Conservation (phyloP, 495 filamentous ascomycete genomes). For the Amniculicola lignicola region DNA sequence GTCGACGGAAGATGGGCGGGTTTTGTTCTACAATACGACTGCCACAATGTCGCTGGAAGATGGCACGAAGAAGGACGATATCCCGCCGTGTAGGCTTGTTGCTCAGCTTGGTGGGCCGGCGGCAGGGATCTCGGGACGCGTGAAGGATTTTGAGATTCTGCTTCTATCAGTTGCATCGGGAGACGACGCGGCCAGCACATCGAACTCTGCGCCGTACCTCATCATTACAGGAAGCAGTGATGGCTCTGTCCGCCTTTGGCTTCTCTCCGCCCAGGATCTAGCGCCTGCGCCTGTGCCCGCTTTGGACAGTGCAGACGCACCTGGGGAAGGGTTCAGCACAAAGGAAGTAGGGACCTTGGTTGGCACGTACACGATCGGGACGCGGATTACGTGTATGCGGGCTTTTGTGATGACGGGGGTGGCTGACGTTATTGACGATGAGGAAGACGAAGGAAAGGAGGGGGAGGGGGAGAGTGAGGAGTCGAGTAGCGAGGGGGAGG, state of each 20-base stretch:
- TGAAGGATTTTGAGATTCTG: constrained; percentile 84
- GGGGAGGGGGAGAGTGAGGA: constrained; percentile 47
- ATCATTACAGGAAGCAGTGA: constrained; percentile 80
- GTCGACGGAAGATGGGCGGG: constrained; percentile 88
- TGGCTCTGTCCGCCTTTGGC: constrained; percentile 76
- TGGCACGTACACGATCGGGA: constrained; percentile 76
- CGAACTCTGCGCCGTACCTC: constrained; percentile 41
- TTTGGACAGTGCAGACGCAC: constrained; percentile 24
- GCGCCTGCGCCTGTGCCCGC: neutral
- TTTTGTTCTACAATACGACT: constrained; percentile 76
- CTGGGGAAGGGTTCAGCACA: constrained; percentile 36
- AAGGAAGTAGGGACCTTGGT: constrained; percentile 67
- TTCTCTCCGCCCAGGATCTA: constrained; percentile 45
- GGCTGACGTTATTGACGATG: constrained; percentile 46
- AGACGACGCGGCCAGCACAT: neutral
- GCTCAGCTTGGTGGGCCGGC: constrained; percentile 75
- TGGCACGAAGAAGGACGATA: constrained; percentile 33
- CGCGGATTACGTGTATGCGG: constrained; percentile 84
- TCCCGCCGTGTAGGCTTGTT: constrained; percentile 56
- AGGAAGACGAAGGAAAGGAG: constrained; percentile 46
- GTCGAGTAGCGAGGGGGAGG: constrained; percentile 42
- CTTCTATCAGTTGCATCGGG: neutral
- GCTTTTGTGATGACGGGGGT: constrained; percentile 76
- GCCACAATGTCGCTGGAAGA: neutral
- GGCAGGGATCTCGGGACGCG: constrained; percentile 61